Evolutionary conservation across 768 basidiomycete species (phyloP).

Genomic region (Infundibulicybe gibba): DNA sequence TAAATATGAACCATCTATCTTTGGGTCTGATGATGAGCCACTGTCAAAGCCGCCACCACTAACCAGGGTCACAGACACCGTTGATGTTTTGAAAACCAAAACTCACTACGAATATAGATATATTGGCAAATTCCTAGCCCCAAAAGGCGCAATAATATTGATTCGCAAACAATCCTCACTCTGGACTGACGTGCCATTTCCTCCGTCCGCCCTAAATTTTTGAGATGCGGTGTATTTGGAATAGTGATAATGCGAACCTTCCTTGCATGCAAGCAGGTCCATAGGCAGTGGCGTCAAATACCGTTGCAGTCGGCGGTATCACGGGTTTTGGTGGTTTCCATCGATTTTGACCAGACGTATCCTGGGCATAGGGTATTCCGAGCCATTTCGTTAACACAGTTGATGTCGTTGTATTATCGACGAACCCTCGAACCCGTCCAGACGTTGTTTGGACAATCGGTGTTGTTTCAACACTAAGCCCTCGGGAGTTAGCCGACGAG

Average conservation of each 20-base stretch:
- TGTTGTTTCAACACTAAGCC: not conserved
- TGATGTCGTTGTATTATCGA: conserved; percentile 18
- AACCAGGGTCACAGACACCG: not conserved
- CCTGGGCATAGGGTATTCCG: conserved; percentile 24
- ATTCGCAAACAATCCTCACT: conserved; percentile 37
- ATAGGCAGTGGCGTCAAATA: conserved; percentile 25
- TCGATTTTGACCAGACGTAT: conserved; percentile 22
- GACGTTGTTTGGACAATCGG: conserved; percentile 17
- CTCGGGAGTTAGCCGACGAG: not conserved
- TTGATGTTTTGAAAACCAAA: not conserved
- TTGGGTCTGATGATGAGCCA: conserved; percentile 29
- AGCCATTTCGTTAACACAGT: conserved; percentile 23
- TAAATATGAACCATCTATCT: conserved; percentile 27
- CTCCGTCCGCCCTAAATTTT: conserved; percentile 21
- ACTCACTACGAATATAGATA: conserved; percentile 25
- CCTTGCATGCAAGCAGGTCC: conserved; percentile 30
- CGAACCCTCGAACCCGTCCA: conserved; percentile 19
- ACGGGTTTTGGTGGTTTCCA: conserved; percentile 25
- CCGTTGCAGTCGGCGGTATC: conserved; percentile 1
- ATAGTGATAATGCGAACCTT: conserved; percentile 11
- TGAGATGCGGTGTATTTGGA: not conserved
- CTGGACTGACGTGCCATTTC: conserved; percentile 29
- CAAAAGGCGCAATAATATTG: conserved; percentile 35
- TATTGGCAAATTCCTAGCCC: conserved; percentile 25
- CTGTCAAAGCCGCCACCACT: conserved; percentile 34